Evolutionary conservation across 768 basidiomycete species (phyloP).

Genomic region (Kwoniella pini): DNA sequence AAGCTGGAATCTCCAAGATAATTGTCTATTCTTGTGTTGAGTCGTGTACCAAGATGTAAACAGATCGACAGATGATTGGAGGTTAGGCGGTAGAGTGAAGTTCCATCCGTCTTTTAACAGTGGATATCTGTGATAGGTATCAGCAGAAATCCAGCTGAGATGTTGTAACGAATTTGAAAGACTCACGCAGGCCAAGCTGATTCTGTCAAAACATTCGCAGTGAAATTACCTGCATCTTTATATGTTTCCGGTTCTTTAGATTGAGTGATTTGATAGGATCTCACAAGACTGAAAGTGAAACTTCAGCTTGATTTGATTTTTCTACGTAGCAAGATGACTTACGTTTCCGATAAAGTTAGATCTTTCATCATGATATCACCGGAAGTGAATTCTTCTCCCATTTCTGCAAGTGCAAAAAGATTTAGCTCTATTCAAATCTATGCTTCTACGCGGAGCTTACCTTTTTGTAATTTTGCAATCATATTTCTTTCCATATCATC

Average conservation of each 20-base stretch:
- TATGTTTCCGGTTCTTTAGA: constrained; percentile 62
- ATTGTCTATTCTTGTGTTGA: constrained; percentile 72
- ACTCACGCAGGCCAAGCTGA: constrained; percentile 46
- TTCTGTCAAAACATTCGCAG: constrained; percentile 55
- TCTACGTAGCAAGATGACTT: constrained; percentile 18
- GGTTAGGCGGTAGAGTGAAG: constrained; percentile 58
- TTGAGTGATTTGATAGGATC: constrained; percentile 42
- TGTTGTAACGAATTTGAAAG: neutral
- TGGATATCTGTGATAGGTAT: constrained; percentile 13
- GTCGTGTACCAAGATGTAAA: constrained; percentile 73
- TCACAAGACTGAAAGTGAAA: constrained; percentile 29
- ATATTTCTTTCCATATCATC: constrained; percentile 95
- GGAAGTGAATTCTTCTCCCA: constrained; percentile 92
- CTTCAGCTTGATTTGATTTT: neutral
- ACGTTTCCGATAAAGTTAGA: constrained; percentile 59
- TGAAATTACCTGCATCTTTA: constrained; percentile 60
- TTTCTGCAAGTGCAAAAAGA: too few species aligned
- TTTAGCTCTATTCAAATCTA: too few species aligned
- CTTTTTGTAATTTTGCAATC: constrained; percentile 69
- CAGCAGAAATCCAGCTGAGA: neutral
- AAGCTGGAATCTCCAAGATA: constrained; percentile 84
- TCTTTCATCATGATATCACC: constrained; percentile 97
- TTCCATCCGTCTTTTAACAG: constrained; percentile 29
- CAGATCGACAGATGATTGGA: constrained; percentile 68
- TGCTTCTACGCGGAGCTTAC: constrained; percentile 60